These are phyloP conservation scores for Colletotrichum musae DNA, from an alignment of 2,329 filamentous ascomycete species.

Conservation along the genomic window DNA sequence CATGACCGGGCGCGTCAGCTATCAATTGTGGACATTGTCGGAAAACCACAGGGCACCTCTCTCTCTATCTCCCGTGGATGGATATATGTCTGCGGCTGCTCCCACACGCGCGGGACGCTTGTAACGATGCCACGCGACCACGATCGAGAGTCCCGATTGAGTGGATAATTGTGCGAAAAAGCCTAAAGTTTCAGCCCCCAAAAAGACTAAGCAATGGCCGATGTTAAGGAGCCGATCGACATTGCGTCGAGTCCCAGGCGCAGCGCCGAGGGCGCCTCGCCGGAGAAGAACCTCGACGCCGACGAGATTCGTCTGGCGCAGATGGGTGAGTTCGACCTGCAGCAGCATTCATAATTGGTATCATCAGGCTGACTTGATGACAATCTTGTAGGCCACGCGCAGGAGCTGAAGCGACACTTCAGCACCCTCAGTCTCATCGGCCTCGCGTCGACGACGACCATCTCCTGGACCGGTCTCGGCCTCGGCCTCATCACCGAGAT, in stretches of 20 bases:
- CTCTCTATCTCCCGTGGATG: background rate
- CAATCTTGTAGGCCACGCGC: constrained; percentile 57
- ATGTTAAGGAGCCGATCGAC: constrained; percentile 21
- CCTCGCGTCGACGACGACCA: constrained; percentile 64
- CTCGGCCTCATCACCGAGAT: constrained; percentile 62
- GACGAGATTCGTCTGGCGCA: constrained; percentile 60
- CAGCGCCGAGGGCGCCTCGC: constrained; percentile 26
- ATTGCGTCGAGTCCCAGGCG: constrained; percentile 32
- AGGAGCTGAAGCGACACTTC: constrained; percentile 64
- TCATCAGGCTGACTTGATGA: background rate
- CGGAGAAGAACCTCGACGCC: constrained; percentile 45
- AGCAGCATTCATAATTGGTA: background rate
- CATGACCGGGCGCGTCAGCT: constrained; percentile 13
- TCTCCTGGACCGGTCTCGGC: constrained; percentile 64
- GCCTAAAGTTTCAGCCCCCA: background rate
- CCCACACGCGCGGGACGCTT: constrained; percentile 11
- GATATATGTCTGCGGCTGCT: constrained; percentile 28
- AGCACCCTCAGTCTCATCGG: constrained; percentile 62
- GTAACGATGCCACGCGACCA: constrained; percentile 17
- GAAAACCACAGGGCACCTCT: constrained; percentile 18
- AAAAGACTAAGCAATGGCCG: constrained; percentile 20
- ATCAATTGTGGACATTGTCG: constrained; percentile 37
- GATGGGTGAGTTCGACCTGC: constrained; percentile 51
- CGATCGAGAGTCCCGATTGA: background rate
- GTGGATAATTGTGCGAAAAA: background rate